Percentiles rank a stretch among this genome's conserved stretches.
phyloP scores from a whole-genome alignment of 1,284 basidiomycete genomes.

The Ceratobasidium sp. region DNA sequence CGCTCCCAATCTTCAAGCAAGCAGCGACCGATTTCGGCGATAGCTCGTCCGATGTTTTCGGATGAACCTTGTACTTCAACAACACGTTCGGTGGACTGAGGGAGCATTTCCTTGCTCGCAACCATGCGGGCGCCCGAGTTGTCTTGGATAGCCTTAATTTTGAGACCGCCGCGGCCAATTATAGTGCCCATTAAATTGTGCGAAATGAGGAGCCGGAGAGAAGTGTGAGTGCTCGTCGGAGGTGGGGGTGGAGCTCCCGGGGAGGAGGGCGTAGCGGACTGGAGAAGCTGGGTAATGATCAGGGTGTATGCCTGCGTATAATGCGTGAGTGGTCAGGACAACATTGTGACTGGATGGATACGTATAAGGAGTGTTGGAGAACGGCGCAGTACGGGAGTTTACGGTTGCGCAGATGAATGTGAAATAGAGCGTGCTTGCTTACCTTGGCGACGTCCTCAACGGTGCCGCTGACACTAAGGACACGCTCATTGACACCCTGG shows the following conservation, averaged over 20 bases:
- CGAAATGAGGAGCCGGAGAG: constrained; percentile 94
- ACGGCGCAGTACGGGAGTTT: background rate
- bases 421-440: constrained; percentile 43
- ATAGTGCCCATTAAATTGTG: constrained; percentile 99
- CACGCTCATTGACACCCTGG: constrained; percentile 95
- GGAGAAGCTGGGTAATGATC: constrained; percentile 91
- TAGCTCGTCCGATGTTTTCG: constrained; percentile 88
- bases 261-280: constrained; percentile 65
- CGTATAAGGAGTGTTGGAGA: background rate
- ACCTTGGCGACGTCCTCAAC: constrained; percentile 92
- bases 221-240: constrained; percentile 76
- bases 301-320: constrained; percentile 83
- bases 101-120: constrained; percentile 98
- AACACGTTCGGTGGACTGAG: constrained; percentile 97
- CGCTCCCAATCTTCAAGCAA: constrained; percentile 97
- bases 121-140: constrained; percentile 96
- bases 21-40: constrained; percentile 95
- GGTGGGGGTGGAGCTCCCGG: constrained; percentile 63
- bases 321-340: constrained; percentile 18
- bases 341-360: background rate
- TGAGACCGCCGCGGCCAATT: constrained; percentile 94
- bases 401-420: background rate
- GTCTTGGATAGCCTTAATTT: constrained; percentile 99
- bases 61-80: constrained; percentile 95
- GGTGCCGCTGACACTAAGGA: constrained; percentile 90